phyloP scores from a whole-genome alignment of 2,329 filamentous ascomycete species.

The Ophiostoma triangulosporum region DNA sequence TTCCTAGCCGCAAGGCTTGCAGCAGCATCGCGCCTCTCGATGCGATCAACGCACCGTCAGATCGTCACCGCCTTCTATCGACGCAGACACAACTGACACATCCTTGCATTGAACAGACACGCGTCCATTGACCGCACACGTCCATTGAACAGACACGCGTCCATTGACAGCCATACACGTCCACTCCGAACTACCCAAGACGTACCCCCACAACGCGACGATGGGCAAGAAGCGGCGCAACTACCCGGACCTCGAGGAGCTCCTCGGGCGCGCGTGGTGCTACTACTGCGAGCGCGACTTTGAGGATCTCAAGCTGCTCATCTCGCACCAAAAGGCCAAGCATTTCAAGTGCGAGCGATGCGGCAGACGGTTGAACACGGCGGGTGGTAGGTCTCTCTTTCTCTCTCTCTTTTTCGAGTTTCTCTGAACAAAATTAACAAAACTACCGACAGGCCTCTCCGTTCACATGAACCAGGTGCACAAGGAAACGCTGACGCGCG shows the following conservation, averaged over 20 bases:
- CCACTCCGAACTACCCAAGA: too few relatives aligned
- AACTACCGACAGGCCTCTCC: conserved; percentile 62
- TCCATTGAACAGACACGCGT: too few relatives aligned
- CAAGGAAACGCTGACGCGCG: conserved; percentile 75
- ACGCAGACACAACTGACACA: neutral
- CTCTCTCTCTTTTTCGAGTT: neutral
- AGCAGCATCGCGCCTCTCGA: neutral
- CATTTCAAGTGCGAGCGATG: conserved; percentile 97
- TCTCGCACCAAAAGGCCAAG: conserved; percentile 97
- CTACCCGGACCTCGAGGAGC: conserved; percentile 75
- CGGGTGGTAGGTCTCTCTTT: conserved; percentile 59
- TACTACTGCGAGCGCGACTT: conserved; percentile 99
- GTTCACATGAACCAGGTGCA: conserved; percentile 99
- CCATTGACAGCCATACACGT: too few relatives aligned
- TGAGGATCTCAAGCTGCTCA: conserved; percentile 90
- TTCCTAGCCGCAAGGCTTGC: neutral
- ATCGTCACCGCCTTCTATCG: neutral
- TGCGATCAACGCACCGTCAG: neutral
- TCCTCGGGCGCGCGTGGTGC: conserved; percentile 83
- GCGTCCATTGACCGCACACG: too few relatives aligned
- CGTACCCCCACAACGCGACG: conserved; percentile 17
- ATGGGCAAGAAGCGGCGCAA: conserved; percentile 90
- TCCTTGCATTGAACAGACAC: too few relatives aligned
- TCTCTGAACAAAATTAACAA: neutral
- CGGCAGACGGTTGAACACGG: conserved; percentile 77